A percentile compares a stretch with the other conserved stretches of the same genome.
phyloP scores from a whole-genome alignment of 1,284 basidiomycete species.

The Ceratobasidium sp. region DNA sequence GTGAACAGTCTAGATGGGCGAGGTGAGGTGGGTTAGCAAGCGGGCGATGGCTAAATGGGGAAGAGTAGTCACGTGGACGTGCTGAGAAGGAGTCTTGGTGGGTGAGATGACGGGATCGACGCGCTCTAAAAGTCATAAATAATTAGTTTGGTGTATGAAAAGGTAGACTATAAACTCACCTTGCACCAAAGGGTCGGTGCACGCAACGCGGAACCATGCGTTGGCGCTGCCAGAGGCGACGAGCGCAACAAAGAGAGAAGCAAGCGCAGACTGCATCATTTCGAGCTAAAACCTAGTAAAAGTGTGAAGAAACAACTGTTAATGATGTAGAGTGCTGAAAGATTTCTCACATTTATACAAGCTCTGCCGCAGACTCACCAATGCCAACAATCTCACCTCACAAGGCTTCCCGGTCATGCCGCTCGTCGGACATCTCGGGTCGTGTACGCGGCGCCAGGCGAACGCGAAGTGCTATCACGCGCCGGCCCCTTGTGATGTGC shows the following conservation, averaged over 20 bases:
- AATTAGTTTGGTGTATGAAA: not conserved
- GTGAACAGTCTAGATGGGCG: not conserved
- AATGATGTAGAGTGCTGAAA: not conserved
- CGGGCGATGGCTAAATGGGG: constrained; percentile 6
- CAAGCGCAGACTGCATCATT: constrained; percentile 17
- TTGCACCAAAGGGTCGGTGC: constrained; percentile 57
- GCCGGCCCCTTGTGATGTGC: not conserved
- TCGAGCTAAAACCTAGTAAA: not conserved
- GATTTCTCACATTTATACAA: not conserved
- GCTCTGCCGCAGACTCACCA: not conserved
- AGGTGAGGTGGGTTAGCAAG: not conserved
- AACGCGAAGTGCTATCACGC: constrained; percentile 14
- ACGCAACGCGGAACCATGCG: constrained; percentile 60
- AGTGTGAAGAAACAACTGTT: not conserved
- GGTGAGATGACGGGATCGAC: constrained; percentile 62
- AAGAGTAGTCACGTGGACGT: constrained; percentile 57
- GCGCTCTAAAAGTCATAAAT: constrained; percentile 52
- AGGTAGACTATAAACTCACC: not conserved
- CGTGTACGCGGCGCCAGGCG: constrained; percentile 4
- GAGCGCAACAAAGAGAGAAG: constrained; percentile 44
- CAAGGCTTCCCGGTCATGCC: not conserved
- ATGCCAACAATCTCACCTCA: not conserved
- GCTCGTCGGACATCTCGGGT: constrained; percentile 18
- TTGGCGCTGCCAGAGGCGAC: constrained; percentile 50
- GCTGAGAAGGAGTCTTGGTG: constrained; percentile 56